Base-by-base conservation (phyloP, 768 basidiomycete species). In the Psilocybe subaeruginosa region DNA sequence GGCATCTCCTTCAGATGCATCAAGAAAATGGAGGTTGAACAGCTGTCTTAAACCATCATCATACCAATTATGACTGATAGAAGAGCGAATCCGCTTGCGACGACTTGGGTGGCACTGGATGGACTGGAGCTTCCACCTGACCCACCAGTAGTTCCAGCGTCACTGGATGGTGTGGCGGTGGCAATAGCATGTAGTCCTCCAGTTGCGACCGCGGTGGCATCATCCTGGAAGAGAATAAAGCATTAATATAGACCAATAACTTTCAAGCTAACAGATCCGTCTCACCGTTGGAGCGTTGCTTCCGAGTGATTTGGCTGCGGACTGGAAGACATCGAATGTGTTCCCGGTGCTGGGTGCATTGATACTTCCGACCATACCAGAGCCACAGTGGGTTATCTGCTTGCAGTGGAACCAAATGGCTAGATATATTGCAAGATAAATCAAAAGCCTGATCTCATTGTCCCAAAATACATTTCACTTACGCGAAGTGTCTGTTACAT, bases 371-470 rank as follows among this genome's bases (percentile, higher is more conserved):
- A 83, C 81, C 81, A 83, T 80, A 23, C 84, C 84, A 14, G 6
- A 12, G n/a, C 79, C 80, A 64, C 85, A 86, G 67, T 86, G 84
- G 2, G 37, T 54, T 39, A 75, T 75, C 58, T 74, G 70, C 69
- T 84, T 83, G 76, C 84, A 85, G 68, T 80, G 80, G 80, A 80
- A 85, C 80, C 80, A 86, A 58, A 86, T 81, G 17, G 84, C 83
- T 85, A 59, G 14, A 60, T 19, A 50, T 56, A 37, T 6, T 50
- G 46, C 48, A 50, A 58, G 23, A 19, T 1, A 12, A 8, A 51
- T 51, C n/a, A 30, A n/a, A 29, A 51, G 11, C 12, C 14, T 14
- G 8, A 14, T 9, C 17, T 19, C 47, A 49, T 60, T 52, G 14
- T 31, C 48, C 41, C n/a, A 35, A 48, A 51, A 7, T n/a, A 30